Base-by-base conservation (phyloP, 352 stramenopile species). In the Phytophthora fragariaefolia region DNA sequence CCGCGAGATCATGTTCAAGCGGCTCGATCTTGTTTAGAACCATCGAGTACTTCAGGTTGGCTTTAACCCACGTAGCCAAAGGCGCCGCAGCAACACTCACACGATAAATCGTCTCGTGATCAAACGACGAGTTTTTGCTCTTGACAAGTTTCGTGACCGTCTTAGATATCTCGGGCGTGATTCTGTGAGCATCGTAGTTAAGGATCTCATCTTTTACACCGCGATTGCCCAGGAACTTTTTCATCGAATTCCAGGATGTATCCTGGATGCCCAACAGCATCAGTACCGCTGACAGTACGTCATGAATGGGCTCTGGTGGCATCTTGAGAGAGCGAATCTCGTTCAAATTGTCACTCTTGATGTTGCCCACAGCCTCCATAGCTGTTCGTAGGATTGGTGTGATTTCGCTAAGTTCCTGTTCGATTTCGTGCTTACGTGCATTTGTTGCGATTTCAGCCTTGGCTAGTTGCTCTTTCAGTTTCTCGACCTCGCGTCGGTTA, bases 161-260 rank as follows among this genome's bases (percentile, higher is more conserved):
- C 28, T 96, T 95, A 13, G 87, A 91, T 22, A 98, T 96, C 13
- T 97, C 92, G 0, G 84, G 76, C 1, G 87, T 96, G 63, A 99
- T 98, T 0, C 86, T 79, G 26, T 92, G 88, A 4, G 95, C 91
- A 45, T 99, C 96, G 51, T 97, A 99, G 74, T 98, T 98, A 5
- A 98, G 77, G 58, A 99, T 99, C 28, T 99, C 92, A 42, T 98
- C 96, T 60, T 98, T 99, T 4, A 99, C 95, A 1, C 93, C 94
- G 23, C 95, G 88, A 53, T 98, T 98, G 2, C 95, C 92, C 1
- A 99, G 66, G 61, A 99, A 99, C 65, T 97, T 97, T 65, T 98
- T 99, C 95, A 99, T 99, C 12, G 87, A 97, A 58, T 97, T 93
- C 96, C 96, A 99, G 1, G 91, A 98, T 15, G 93, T 97, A 64